phyloP scores from a whole-genome alignment of 2,329 filamentous ascomycete species.

The Clonostachys byssicola region DNA sequence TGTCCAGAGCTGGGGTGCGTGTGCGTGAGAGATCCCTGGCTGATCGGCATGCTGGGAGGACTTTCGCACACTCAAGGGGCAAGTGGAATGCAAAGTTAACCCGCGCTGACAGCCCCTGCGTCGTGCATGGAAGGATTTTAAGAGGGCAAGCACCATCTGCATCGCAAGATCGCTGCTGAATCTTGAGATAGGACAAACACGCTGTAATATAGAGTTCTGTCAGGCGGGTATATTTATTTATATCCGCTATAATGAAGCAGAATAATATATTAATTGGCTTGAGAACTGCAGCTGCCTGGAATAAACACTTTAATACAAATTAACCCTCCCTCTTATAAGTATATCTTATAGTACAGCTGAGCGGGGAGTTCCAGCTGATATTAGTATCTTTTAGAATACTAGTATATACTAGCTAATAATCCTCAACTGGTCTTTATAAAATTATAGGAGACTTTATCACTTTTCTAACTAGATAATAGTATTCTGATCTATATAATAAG shows the following conservation, averaged over 20 bases:
- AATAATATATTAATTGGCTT: not conserved
- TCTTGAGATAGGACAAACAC: not conserved
- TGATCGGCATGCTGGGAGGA: not conserved
- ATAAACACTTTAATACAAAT: not conserved
- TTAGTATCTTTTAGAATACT: not conserved
- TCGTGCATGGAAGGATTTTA: conserved; percentile 2
- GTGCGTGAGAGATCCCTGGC: not conserved
- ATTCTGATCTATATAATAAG: not conserved
- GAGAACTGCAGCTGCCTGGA: not conserved
- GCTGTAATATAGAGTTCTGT: not conserved
- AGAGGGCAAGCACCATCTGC: conserved; percentile 1
- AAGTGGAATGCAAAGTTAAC: not conserved
- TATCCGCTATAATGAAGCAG: not conserved
- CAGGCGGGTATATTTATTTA: not conserved
- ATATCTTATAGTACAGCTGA: not conserved
- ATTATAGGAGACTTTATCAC: not conserved
- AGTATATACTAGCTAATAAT: not conserved
- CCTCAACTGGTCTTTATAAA: not conserved
- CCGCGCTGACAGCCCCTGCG: not conserved
- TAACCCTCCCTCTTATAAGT: not conserved
- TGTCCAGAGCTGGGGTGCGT: not conserved
- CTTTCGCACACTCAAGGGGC: not conserved
- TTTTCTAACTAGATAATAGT: not conserved
- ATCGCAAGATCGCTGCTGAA: not conserved
- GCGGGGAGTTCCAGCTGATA: not conserved